Evolutionary conservation across 306 rosid species (phyloP).

Genomic region (Casuarina equisetifolia): DNA sequence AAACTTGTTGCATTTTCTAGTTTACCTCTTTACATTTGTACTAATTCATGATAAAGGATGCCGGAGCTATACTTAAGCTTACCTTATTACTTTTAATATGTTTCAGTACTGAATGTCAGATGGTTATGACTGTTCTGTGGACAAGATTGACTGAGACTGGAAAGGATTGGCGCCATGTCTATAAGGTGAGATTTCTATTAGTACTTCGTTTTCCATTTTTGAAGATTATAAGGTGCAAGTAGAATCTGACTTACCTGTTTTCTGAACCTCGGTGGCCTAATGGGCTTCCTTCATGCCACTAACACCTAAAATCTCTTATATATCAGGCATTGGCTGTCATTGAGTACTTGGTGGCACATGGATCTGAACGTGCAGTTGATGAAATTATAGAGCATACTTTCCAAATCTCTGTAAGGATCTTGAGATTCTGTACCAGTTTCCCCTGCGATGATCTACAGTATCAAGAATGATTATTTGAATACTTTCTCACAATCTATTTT

Average conservation of each 20-base stretch:
- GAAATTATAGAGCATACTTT: conserved; percentile 97
- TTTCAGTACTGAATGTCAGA: conserved; percentile 93
- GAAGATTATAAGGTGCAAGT: conserved; percentile 4
- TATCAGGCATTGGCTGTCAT: conserved; percentile 91
- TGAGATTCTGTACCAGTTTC: conserved; percentile 16
- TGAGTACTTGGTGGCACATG: conserved; percentile 89
- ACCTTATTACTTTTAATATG: conserved; percentile 33
- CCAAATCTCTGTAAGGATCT: conserved; percentile 77
- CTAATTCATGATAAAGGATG: conserved; percentile 9
- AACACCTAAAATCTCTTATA: conserved; percentile 35
- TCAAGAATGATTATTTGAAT: conserved; percentile 10
- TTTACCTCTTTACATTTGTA: not conserved
- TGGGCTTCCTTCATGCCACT: conserved; percentile 18
- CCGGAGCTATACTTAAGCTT: not conserved
- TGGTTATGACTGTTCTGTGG: conserved; percentile 98
- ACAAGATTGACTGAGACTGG: conserved; percentile 92
- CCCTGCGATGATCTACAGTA: conserved; percentile 27
- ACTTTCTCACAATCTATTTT: conserved; percentile 25
- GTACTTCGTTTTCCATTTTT: not conserved
- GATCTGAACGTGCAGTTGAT: conserved; percentile 98
- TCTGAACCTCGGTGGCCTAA: not conserved
- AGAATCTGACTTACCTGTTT: not conserved
- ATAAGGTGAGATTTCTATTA: conserved; percentile 66
- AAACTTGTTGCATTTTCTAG: not conserved
- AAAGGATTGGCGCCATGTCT: conserved; percentile 95